Base-by-base conservation (phyloP, 352 stramenopile genomes). In the Phytophthora pinifolia region DNA sequence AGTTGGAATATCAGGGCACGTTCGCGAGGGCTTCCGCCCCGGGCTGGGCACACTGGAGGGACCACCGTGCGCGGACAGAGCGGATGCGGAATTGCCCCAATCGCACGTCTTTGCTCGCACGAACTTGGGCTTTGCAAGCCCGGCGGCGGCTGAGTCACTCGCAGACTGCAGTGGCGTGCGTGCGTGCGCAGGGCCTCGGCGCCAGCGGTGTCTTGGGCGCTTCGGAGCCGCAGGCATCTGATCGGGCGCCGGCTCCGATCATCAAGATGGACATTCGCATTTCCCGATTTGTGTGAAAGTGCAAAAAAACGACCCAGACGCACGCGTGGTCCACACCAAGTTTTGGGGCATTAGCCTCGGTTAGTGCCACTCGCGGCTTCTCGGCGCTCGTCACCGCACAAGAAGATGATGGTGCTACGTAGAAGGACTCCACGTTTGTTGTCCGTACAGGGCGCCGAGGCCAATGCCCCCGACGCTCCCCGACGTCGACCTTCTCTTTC, bases 261-360 rank as follows among this genome's bases (percentile, higher is more conserved):
- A 65, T 65, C 57, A 65, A 65, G 57, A 60, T 60, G 49, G 41
- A 34, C 55, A 46, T 47, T 63, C 46, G 55, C 38, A 43, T 46
- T 43, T 63, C 47, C 55, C 55, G 32, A 37, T 32, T 20, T 49
- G 22, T 48, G 22, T 52, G 14, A 42, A 36, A 50, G 51, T 36
- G 32, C 57, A 65, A 33, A 65, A 46, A 59, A 22, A 54, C 31
- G 50, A 51, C 4, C 35, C 3, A 9, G 18, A 27, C 22, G 22
- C 22, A 6, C 22, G 22, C 54, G 56, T 65, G 56, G 56, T 13
- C 38, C 46, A 63, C 54, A 44, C 44, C 15, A 56, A 29, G 53
- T 61, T 13, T 35, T 43, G 44, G 34, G 15, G 1, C 43, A n/a
- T 22, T 60, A 60, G 52, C 33, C 44, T 29, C 9, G 2, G 20